A percentile compares a stretch with the other conserved stretches of the same genome.
Conservation (phyloP, 2,329 filamentous ascomycete genomes). For the Ophiostoma australiae region DNA sequence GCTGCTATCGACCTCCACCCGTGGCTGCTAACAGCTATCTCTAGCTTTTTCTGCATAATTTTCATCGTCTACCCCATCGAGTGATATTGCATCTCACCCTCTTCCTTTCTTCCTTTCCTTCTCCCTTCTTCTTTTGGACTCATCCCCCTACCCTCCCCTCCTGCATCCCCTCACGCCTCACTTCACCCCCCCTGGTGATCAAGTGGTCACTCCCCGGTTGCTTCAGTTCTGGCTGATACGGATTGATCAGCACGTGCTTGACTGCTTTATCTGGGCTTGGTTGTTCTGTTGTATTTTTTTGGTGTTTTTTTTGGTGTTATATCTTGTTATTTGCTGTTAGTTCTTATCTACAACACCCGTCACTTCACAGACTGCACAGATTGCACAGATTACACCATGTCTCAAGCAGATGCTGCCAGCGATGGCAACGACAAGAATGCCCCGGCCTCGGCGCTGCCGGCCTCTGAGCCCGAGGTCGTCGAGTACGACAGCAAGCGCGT, state of each 20-base stretch:
- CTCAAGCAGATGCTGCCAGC: conserved; percentile 10
- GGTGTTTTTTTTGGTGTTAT: background rate
- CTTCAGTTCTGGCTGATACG: conserved; percentile 37
- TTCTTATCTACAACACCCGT: background rate
- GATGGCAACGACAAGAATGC: conserved; percentile 16
- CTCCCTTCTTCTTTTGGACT: background rate
- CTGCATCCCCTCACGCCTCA: background rate
- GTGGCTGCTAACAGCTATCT: background rate
- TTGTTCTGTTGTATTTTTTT: conserved; percentile 24
- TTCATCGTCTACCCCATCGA: background rate
- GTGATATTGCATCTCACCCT: background rate
- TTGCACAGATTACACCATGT: conserved; percentile 13
- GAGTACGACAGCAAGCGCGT: conserved; percentile 22
- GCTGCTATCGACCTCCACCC: background rate
- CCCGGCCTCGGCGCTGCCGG: background rate
- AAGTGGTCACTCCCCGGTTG: conserved; percentile 39
- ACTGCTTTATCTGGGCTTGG: background rate
- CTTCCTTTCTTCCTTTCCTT: background rate
- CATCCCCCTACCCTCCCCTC: background rate
- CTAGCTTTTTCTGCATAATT: background rate
- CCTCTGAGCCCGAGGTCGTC: background rate
- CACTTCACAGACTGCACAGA: conserved; percentile 22
- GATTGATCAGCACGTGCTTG: background rate
- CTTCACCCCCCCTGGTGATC: conserved; percentile 31
- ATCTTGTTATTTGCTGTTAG: background rate